Percentiles rank a stretch among this genome's conserved stretches.
phyloP scores from a whole-genome alignment of 1,284 basidiomycete species.

The Trametes pubescens region DNA sequence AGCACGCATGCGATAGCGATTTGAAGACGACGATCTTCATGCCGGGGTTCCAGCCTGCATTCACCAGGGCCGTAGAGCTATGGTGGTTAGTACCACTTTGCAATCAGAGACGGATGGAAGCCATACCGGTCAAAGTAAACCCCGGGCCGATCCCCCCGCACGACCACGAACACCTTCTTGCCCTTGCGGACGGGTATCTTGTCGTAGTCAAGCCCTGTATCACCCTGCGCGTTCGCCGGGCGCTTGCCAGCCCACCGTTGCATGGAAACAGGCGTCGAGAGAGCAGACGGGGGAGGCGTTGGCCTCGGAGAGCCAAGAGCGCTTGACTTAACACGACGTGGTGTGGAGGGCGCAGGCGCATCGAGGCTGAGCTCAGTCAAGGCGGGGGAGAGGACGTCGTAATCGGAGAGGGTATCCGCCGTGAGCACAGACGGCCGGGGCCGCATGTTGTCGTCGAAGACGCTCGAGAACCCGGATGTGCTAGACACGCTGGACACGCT shows the following conservation, averaged over 20 bases:
- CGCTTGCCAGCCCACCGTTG: too few species aligned
- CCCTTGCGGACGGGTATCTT: not conserved
- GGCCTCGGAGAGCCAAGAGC: too few species aligned
- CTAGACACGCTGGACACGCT: not conserved
- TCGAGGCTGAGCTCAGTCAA: not conserved
- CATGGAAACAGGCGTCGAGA: too few species aligned
- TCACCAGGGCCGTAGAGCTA: not conserved
- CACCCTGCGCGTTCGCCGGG: too few species aligned
- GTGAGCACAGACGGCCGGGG: not conserved
- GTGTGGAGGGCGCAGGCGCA: not conserved
- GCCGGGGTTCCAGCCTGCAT: not conserved
- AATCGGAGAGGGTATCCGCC: not conserved
- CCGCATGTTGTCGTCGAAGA: too few species aligned
- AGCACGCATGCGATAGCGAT: not conserved
- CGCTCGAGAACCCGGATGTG: too few species aligned
- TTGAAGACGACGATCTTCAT: conserved; percentile 4
- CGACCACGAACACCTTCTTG: conserved; percentile 1
- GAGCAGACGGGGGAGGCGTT: too few species aligned
- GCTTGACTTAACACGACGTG: too few species aligned
- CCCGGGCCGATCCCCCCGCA: not conserved
- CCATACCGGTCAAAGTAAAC: conserved; percentile 2
- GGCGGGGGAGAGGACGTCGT: not conserved
- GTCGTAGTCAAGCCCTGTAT: not conserved
- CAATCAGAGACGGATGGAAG: not conserved
- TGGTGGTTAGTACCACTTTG: too few species aligned